Evolutionary conservation across 2,329 filamentous ascomycete species (phyloP), one percentile per base, ranked within the genome.

Genomic region (Fusarium kyushuense): DNA sequence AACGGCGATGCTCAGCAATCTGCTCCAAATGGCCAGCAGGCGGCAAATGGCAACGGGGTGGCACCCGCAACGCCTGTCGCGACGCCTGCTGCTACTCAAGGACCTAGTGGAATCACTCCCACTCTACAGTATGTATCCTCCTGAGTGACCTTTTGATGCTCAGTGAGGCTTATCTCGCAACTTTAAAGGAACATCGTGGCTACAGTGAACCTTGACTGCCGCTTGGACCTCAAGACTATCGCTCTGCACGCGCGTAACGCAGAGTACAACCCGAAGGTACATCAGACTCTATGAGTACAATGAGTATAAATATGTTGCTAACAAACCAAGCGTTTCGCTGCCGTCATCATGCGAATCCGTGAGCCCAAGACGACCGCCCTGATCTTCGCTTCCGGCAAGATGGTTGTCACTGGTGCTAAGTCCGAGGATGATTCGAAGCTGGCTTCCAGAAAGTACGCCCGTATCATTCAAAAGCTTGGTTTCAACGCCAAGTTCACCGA

Each of bases 401-500:
- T 99, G 96, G 96, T 98, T 46, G 96, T 98, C 17, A 98, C 96
- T 55, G 95, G 95, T 84, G 95, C 95, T 68, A 98, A 98, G 83
- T 97, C 93, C 2, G 96, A 98, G 79, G 96, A 98, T 79, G 96
- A 98, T 79, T 97, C 93, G 63, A 97, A 97, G 84, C 90, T 99
- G 76, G 96, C 96, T 11, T 96, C 92, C 63, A 90, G 95, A 83
- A 99, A 99, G 83, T 98, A 98, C 78, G 96, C 96, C 54, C 94
- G 96, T 76, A 98, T 99, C 81, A 98, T 99, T 75, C 96, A 99
- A 87, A 99, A 99, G 85, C 92, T 99, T 64, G 96, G 96, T 67
- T 99, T 99, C 87, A 97, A 97, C 74, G 95, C 96, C 76, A 97
- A 97, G 88, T 98, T 99, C 82, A 97, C 94, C 72, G 96, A 99